Percentiles rank a stretch among this genome's conserved stretches.
These are phyloP conservation scores for Prunella vulgaris DNA, from an alignment of 257 asterid species.

Conservation along the genomic window DNA sequence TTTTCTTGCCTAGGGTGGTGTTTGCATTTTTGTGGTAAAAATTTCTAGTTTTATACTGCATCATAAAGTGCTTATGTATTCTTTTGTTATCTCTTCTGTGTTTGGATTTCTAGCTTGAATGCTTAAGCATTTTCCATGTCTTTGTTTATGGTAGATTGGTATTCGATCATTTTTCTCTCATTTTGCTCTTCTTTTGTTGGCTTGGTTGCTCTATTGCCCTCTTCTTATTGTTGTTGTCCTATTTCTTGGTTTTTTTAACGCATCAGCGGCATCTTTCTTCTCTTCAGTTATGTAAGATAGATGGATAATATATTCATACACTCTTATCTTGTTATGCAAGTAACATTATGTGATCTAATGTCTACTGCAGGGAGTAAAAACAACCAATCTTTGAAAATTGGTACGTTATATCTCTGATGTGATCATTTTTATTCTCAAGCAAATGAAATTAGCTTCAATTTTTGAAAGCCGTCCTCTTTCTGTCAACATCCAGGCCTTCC, in stretches of 20 bases:
- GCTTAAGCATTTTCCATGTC: background rate
- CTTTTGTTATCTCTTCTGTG: background rate
- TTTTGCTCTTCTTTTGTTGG: background rate
- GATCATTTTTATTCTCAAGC: background rate
- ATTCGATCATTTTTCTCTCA: background rate
- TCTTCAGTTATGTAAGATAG: background rate
- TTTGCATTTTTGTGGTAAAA: background rate
- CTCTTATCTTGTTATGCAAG: background rate
- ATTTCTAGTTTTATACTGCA: background rate
- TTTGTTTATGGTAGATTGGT: background rate
- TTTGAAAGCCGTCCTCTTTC: constrained; percentile 3
- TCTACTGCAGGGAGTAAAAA: constrained; percentile 28
- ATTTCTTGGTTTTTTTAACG: background rate
- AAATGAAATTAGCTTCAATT: background rate
- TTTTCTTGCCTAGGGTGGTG: background rate
- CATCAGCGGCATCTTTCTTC: background rate
- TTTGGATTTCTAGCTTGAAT: background rate
- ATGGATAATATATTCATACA: background rate
- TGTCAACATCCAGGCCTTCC: constrained; percentile 44
- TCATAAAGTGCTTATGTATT: background rate
- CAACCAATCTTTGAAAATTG: constrained; percentile 13
- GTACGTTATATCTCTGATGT: constrained; percentile 23
- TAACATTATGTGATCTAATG: constrained; percentile 21
- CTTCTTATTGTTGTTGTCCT: background rate
- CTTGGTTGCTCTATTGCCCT: background rate